Base-by-base conservation (phyloP, 192 early-diverging fungal genomes). In the Dimargaris verticillata region DNA sequence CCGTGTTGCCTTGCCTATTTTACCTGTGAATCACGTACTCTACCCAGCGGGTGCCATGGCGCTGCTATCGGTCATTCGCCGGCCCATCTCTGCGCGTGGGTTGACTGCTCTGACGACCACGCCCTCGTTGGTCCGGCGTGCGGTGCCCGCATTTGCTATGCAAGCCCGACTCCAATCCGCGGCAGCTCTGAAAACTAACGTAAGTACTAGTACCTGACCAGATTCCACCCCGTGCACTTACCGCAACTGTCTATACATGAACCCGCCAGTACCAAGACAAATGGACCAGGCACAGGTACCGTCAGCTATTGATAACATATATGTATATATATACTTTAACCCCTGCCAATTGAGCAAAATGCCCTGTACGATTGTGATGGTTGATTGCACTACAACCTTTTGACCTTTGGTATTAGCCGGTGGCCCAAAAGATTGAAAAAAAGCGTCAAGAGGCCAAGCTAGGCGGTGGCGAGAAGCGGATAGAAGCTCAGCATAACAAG, bases 401-500 rank as follows among this genome's bases (percentile, higher is more conserved):
- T 1, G 11, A 2, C 3, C 22, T 24, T 5, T 12, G 51, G 33
- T 7, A 38, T 1, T 42, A 63, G 28, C 47, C 57, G 24, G 41
- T 68, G 28, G 61, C 33, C 25, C 58, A 63, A 26, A 42, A 51
- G 18, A 64, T 89, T 65, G 75, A 81, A 51, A 65, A 50, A 18
- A 90, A 93, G 69, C 79, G 93, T 41, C 70, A 78, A 54, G 82
- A 85, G 41, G 79, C 91, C 10, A 64, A 75, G 2, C 51, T 81
- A 17, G 93, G 93, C 53, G 93, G 93, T 42, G 93, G 93, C 24
- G 64, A 78, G 46, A 78, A 81, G 61, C 78, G 86, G 58, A 87
- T 90, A 53, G 81, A 79, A 50, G 77, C 83, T 25, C 93, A 95
- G 73, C 93, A 95, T 69, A 74, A 68, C 44, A 91, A 92, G 76